Conservation (phyloP, 2,329 filamentous ascomycete genomes). For the Diaporthe sp. region DNA sequence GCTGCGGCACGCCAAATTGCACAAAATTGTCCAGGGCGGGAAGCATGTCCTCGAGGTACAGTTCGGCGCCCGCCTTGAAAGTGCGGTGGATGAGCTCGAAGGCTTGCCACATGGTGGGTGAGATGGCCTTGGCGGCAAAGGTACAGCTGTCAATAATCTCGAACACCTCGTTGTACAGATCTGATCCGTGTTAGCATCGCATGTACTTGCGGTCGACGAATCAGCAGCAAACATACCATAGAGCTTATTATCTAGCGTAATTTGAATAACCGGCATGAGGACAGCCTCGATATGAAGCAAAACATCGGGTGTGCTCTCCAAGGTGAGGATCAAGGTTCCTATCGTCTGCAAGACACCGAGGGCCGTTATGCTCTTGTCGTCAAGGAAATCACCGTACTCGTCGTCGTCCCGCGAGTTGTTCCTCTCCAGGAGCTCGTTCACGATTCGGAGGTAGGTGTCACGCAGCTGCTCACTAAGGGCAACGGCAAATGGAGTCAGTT, state of each 20-base stretch:
- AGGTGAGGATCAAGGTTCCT: slow-evolving; percentile 93
- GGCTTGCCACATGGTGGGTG: slow-evolving; percentile 97
- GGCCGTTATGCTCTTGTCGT: slow-evolving; percentile 98
- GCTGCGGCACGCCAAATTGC: slow-evolving; percentile 85
- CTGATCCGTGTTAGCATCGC: slow-evolving; percentile 54
- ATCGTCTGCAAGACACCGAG: slow-evolving; percentile 97
- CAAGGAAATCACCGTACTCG: slow-evolving; percentile 88
- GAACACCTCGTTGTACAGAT: slow-evolving; percentile 98
- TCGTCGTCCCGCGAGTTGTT: slow-evolving; percentile 83
- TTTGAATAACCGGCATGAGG: slow-evolving; percentile 95
- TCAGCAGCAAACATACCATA: slow-evolving; percentile 71
- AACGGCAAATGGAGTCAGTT: slow-evolving; percentile 96
- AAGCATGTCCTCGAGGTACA: slow-evolving; percentile 99
- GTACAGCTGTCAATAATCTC: slow-evolving; percentile 99
- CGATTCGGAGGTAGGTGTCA: slow-evolving; percentile 95
- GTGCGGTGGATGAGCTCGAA: slow-evolving; percentile 97
- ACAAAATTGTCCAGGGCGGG: slow-evolving; percentile 98
- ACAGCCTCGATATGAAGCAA: slow-evolving; percentile 94
- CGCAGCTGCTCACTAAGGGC: slow-evolving; percentile 95
- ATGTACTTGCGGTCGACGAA: background rate
- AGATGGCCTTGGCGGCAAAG: slow-evolving; percentile 96
- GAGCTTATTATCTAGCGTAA: slow-evolving; percentile 97
- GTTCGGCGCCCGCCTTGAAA: slow-evolving; percentile 96
- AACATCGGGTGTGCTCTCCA: slow-evolving; percentile 97
- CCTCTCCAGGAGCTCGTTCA: slow-evolving; percentile 90